These are phyloP conservation scores for Platanthera zijinensis DNA, from an alignment of 106 monocot species.

Conservation along the genomic window DNA sequence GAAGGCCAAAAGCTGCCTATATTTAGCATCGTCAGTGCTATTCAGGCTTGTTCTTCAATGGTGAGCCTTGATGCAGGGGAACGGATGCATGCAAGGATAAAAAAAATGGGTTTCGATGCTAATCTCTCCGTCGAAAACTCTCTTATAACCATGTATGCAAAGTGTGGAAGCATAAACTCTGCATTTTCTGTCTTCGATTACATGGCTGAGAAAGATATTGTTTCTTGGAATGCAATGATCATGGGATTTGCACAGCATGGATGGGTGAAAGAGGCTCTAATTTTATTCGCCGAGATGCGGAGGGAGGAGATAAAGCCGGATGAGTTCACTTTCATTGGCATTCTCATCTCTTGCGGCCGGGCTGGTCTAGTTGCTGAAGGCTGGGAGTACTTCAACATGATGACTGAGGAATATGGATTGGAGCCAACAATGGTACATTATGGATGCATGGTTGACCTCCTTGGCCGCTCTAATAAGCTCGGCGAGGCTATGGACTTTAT, in stretches of 20 bases:
- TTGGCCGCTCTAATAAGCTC: conserved; percentile 48
- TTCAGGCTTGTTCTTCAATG: conserved; percentile 38
- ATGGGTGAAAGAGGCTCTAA: conserved; percentile 30
- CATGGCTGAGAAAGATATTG: conserved; percentile 30
- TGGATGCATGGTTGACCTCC: conserved; percentile 60
- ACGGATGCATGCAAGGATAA: conserved; percentile 39
- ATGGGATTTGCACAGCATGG: conserved; percentile 47
- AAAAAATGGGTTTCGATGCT: conserved; percentile 27
- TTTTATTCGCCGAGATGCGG: conserved; percentile 47
- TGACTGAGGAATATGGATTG: conserved; percentile 34
- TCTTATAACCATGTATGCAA: conserved; percentile 68
- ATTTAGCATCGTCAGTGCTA: conserved; percentile 24
- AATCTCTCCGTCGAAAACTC: conserved; percentile 45
- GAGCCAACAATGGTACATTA: conserved; percentile 55
- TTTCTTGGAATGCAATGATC: conserved; percentile 68
- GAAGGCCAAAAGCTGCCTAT: conserved; percentile 18
- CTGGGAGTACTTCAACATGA: conserved; percentile 36
- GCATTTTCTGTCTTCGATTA: conserved; percentile 30
- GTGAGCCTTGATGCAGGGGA: conserved; percentile 23
- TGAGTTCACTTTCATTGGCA: conserved; percentile 51
- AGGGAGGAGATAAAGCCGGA: conserved; percentile 32
- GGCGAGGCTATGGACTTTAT: conserved; percentile 48
- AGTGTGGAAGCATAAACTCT: conserved; percentile 39
- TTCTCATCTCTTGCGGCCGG: conserved; percentile 44
- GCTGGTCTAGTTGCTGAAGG: conserved; percentile 43